Conservation (phyloP, 371 early-diverging fungal genomes). For the Umbelopsis sp. region DNA sequence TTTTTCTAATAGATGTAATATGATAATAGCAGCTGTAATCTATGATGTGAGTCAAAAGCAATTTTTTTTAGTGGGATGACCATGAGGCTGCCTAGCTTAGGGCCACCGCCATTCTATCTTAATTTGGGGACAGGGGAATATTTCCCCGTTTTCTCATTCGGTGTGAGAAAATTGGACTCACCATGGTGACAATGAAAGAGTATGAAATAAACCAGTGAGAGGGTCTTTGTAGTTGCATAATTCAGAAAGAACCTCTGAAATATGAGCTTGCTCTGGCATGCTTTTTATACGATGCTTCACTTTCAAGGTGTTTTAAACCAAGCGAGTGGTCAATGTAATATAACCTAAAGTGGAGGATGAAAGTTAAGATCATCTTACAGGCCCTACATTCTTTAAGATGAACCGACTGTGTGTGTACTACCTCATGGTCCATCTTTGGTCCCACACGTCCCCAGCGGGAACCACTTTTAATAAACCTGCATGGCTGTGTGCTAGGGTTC, state of each 20-base stretch:
- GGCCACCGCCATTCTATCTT: not conserved
- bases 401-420: too few species aligned
- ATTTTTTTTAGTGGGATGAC: not conserved
- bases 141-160: not conserved
- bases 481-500: not conserved
- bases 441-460: not conserved
- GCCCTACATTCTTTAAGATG: slow-evolving; percentile 10
- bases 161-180: not conserved
- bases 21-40: slow-evolving; percentile 5
- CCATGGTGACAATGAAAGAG: slow-evolving; percentile 15
- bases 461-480: not conserved
- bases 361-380: slow-evolving; percentile 1
- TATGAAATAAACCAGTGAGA: slow-evolving; percentile 2
- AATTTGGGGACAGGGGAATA: not conserved
- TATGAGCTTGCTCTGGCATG: not conserved
- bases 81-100: not conserved
- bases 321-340: slow-evolving; percentile 13
- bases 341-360: slow-evolving; percentile 13
- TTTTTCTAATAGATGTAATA: slow-evolving; percentile 1
- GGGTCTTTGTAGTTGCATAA: slow-evolving; percentile 4
- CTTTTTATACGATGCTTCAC: not conserved
- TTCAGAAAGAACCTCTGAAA: not conserved
- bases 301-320: slow-evolving; percentile 18
- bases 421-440: too few species aligned
- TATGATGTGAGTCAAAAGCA: not conserved